phyloP scores from a whole-genome alignment of 2,329 filamentous ascomycete species.

The Pseudogymnoascus sp. region DNA sequence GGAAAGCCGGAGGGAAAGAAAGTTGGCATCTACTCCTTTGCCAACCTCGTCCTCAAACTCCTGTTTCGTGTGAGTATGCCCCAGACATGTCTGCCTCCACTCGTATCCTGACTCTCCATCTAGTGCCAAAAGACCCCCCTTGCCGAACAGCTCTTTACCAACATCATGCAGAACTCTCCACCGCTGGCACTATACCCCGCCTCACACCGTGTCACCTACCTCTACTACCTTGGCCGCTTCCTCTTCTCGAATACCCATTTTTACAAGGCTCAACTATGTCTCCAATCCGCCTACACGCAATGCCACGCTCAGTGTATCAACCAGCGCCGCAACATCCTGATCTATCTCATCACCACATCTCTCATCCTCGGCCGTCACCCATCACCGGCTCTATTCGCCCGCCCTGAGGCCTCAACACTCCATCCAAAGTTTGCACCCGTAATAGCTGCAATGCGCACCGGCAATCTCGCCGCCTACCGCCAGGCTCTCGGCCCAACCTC shows the following conservation, averaged over 20 bases:
- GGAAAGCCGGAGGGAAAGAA: constrained; percentile 75
- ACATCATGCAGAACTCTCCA: constrained; percentile 76
- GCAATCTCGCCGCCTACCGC: constrained; percentile 68
- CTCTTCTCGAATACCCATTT: constrained; percentile 81
- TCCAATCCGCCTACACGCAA: constrained; percentile 74
- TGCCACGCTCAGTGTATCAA: constrained; percentile 63
- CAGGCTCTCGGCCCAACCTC: constrained; percentile 49
- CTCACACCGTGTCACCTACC: constrained; percentile 79
- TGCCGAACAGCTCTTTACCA: constrained; percentile 81
- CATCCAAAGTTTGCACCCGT: constrained; percentile 62
- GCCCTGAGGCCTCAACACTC: constrained; percentile 61
- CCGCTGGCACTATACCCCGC: constrained; percentile 76
- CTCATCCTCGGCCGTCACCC: constrained; percentile 81
- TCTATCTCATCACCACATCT: constrained; percentile 75
- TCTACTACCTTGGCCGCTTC: constrained; percentile 90
- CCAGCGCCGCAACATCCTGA: constrained; percentile 73
- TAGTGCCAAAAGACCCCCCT: constrained; percentile 74
- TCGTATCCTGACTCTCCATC: background rate
- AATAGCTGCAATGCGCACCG: constrained; percentile 61
- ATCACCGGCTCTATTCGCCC: constrained; percentile 53
- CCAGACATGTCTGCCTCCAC: background rate
- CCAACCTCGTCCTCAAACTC: constrained; percentile 81
- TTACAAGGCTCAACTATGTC: constrained; percentile 62
- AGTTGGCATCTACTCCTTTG: constrained; percentile 81
- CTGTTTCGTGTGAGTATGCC: constrained; percentile 62